These are phyloP conservation scores for Acidiella bohemica DNA, from an alignment of 495 filamentous ascomycete species.

Conservation along the genomic window DNA sequence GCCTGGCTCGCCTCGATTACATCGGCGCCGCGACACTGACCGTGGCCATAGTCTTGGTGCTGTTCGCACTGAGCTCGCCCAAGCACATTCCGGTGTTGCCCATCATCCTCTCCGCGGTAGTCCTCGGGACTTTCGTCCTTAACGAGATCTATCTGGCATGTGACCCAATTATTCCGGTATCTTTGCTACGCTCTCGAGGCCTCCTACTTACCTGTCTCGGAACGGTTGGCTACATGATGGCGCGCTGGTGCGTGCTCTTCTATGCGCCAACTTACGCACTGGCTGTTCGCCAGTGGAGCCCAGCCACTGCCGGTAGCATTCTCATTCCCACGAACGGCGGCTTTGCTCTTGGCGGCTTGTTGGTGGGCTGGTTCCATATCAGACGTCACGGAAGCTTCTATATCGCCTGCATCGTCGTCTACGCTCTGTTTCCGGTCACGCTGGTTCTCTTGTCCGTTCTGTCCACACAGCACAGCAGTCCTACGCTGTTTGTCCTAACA, in stretches of 20 bases:
- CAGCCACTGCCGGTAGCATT: constrained; percentile 54
- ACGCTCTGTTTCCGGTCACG: constrained; percentile 40
- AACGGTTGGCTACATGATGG: constrained; percentile 58
- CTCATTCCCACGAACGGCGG: constrained; percentile 64
- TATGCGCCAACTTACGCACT: constrained; percentile 64
- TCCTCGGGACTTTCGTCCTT: constrained; percentile 44
- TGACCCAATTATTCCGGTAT: constrained; percentile 59
- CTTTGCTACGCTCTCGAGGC: constrained; percentile 47
- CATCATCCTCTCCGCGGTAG: constrained; percentile 40
- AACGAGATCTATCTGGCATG: constrained; percentile 43
- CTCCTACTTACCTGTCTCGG: constrained; percentile 54
- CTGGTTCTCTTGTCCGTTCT: constrained; percentile 38
- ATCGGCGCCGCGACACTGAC: constrained; percentile 49
- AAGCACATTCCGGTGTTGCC: constrained; percentile 42
- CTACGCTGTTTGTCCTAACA: constrained; percentile 36
- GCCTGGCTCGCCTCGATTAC: constrained; percentile 53
- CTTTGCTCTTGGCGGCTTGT: constrained; percentile 54
- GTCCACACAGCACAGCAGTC: constrained; percentile 35
- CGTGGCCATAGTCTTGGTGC: constrained; percentile 42
- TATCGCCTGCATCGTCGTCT: constrained; percentile 40
- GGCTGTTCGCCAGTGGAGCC: constrained; percentile 50
- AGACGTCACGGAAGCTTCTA: constrained; percentile 53
- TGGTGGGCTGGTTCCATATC: constrained; percentile 59
- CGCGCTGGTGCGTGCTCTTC: constrained; percentile 65
- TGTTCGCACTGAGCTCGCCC: constrained; percentile 49